Base-by-base conservation (phyloP, 2,329 filamentous ascomycete genomes). In the Catunica adiposa region DNA sequence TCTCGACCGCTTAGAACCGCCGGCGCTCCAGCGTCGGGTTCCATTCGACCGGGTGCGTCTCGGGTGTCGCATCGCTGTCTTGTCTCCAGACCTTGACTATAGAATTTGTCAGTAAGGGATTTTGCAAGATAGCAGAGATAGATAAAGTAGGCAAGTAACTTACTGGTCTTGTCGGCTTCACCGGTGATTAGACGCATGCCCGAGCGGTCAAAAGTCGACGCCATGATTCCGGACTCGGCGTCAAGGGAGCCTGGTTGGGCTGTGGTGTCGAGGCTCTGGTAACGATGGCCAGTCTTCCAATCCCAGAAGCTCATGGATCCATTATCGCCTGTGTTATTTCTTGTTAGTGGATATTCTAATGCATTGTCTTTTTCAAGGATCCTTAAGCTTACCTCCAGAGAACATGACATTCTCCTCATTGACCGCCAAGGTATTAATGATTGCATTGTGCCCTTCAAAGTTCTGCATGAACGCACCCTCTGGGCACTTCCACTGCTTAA, bases 401-500 rank as follows among this genome's bases (percentile, higher is more conserved):
- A 98, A 96, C 58, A 98, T 70, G 15, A 97, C 87, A 63, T 96
- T 92, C 66, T 96, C 88, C 64, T 94, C 86, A 67, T 98, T 98
- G 31, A 92, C 89, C 46, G 88, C 79, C 48, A 98, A 72, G 0
- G 89, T 89, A 70, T 98, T 98, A 72, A 98, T 90, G 66, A 98
- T 94, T 59, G 88, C 80, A 64, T 96, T 96, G 65, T 97, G 90
- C 3, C 90, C 90, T 46, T 95, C 87, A 64, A 97, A 97, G 66
- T 97, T 97, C 68, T 96, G 89, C 92, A 98, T 98, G 66, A 98
- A 97, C 15, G 88, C 88, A 38, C 90, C 94, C 66, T 96, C 89
- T 1, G 94, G 94, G 62, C 89, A 97, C 68, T 97, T 96, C 90
- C 92, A 98, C 71, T 98, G 92, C 74, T 98, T 98, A 71, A 98